These are phyloP conservation scores for Globisporangium perplexum DNA, from an alignment of 352 stramenopile species.

Conservation along the genomic window DNA sequence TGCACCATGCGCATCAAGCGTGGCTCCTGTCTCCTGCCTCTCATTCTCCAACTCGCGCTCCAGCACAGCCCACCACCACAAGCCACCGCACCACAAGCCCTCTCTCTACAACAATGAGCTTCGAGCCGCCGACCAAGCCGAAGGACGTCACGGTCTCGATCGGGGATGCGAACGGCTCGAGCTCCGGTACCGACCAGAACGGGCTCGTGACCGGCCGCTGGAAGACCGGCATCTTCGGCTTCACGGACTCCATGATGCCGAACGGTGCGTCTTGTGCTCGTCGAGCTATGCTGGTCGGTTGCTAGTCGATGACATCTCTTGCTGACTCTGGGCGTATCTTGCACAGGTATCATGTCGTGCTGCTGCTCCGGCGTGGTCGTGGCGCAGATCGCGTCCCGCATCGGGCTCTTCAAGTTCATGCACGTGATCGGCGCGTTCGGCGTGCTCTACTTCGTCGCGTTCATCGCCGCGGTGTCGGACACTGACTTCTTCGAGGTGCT, in stretches of 20 bases:
- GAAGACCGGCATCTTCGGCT: constrained; percentile 72
- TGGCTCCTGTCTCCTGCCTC: too few relatives aligned
- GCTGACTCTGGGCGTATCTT: background rate
- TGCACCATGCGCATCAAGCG: too few relatives aligned
- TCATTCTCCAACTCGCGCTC: constrained; percentile 27
- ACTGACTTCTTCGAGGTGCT: constrained; percentile 48
- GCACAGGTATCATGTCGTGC: constrained; percentile 52
- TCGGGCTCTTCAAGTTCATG: constrained; percentile 55
- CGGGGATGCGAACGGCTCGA: constrained; percentile 18
- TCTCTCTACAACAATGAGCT: constrained; percentile 31
- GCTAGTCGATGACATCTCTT: background rate
- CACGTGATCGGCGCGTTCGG: constrained; percentile 45
- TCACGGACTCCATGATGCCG: constrained; percentile 53
- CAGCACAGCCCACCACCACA: too few relatives aligned
- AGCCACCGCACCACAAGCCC: too few relatives aligned
- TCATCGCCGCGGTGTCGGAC: constrained; percentile 23
- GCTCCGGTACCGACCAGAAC: constrained; percentile 52
- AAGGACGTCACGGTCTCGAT: constrained; percentile 40
- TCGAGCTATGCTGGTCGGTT: too few relatives aligned
- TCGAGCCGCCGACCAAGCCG: constrained; percentile 45
- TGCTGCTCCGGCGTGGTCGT: constrained; percentile 58
- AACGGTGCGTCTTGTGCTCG: constrained; percentile 36
- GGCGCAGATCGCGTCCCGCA: constrained; percentile 50
- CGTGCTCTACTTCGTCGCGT: constrained; percentile 42
- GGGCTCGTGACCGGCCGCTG: constrained; percentile 66